phyloP scores from a whole-genome alignment of 75 land plant species.

The Picea glauca region DNA sequence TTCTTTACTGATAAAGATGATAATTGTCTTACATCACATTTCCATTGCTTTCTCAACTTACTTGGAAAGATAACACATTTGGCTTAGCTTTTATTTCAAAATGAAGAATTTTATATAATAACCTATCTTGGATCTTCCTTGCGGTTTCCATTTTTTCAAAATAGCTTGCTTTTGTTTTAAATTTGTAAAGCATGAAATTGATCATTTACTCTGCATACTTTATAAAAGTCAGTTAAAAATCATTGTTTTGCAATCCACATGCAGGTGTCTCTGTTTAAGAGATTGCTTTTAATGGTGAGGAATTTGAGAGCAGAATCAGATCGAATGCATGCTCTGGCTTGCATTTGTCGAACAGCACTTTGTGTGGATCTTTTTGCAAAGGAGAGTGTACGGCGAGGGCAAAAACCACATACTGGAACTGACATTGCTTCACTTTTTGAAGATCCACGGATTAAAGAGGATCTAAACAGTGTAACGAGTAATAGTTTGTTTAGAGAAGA shows the following conservation, averaged over 20 bases:
- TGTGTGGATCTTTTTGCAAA: conserved; percentile 98
- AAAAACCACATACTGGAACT: conserved; percentile 91
- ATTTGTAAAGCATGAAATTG: neutral
- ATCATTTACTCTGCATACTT: neutral
- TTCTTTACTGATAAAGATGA: neutral
- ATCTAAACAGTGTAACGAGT: conserved; percentile 71
- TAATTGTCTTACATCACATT: neutral
- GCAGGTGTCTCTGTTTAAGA: conserved; percentile 91
- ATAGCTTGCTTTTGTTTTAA: neutral
- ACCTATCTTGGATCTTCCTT: neutral
- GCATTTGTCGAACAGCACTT: conserved; percentile 97
- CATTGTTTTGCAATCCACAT: conserved; percentile 1
- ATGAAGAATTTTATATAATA: too few relatives aligned
- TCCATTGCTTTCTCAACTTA: neutral
- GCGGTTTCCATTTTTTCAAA: neutral
- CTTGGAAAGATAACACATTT: neutral
- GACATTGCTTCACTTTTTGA: conserved; percentile 96
- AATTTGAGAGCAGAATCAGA: conserved; percentile 98
- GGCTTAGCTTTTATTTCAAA: too few relatives aligned
- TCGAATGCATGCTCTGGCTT: conserved; percentile 98
- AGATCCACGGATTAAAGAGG: conserved; percentile 80
- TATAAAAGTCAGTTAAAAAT: neutral
- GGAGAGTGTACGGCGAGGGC: conserved; percentile 95
- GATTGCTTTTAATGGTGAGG: conserved; percentile 95
- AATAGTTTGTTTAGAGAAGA: conserved; percentile 93